Base-by-base conservation (phyloP, 257 asterid genomes). In the Solanum clarkiae region DNA sequence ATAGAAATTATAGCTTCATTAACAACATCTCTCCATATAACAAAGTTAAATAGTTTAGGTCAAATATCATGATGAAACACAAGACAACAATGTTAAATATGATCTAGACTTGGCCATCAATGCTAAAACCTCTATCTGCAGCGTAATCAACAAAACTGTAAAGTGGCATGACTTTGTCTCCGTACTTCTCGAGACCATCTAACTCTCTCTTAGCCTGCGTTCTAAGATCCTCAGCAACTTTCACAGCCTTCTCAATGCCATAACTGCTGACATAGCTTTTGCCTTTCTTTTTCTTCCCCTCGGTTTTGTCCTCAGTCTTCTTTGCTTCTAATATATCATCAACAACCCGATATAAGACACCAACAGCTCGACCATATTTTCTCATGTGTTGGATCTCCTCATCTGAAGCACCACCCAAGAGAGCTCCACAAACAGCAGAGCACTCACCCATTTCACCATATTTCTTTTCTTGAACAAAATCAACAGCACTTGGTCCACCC, bases 401-500 rank as follows among this genome's bases (percentile, higher is more conserved):
- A 32, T 93, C 98, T 5, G 98, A 90, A n/a, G 99, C 99, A 44
- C 99, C 98, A 1, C 90, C 98, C 10, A 96, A 88, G 7, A 93
- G 88, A 55, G 93, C 99, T 18, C 99, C 99, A 55, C 99, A 96
- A 6, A 92, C 99, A 0, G 99, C 99, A 12, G 99, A 96, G 91
- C 97, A 96, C 88, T 92, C 95, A 0, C 94, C 98, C 99, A 96
- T 95, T 88, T 96, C 99, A 11, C 99, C 98, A 20, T 87, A 96
- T 86, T 96, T 96, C 91, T 94, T 96, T 80, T 94, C 97, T 87
- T 93, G 97, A 47, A 94, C 93, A 32, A 93, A 94, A 20, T 92
- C 96, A 22, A 96, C 92, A 15, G 92, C 95, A 53, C 91, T 89
- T 20, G 98, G 93, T 20, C 95, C 94, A 47, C 98, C 97, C 84